Conservation (phyloP, 1,284 basidiomycete species). For the Phellinidium pouzarii region DNA sequence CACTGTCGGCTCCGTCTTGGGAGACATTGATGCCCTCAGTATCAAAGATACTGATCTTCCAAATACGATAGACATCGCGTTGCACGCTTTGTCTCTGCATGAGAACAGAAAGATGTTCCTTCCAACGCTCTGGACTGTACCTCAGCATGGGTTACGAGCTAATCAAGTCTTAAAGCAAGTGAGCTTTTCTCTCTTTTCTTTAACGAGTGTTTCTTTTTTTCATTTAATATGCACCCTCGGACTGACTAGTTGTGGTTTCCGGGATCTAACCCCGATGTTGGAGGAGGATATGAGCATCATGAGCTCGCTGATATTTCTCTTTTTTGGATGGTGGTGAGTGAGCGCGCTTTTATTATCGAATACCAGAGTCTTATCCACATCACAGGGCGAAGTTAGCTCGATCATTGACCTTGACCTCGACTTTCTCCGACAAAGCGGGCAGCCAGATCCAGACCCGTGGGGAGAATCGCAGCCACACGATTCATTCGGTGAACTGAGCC, state of each 20-base stretch:
- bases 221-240: background rate
- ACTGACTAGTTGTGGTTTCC: conserved; percentile 23
- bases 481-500: conserved; percentile 13
- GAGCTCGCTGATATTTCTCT: conserved; percentile 25
- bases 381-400: conserved; percentile 19
- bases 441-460: conserved; percentile 21
- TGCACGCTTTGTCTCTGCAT: conserved; percentile 26
- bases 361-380: background rate
- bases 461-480: conserved; percentile 22
- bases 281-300: conserved; percentile 22
- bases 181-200: background rate
- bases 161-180: conserved; percentile 23
- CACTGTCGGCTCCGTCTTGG: conserved; percentile 25
- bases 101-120: conserved; percentile 26
- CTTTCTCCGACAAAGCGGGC: conserved; percentile 17
- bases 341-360: background rate
- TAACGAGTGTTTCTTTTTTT: background rate
- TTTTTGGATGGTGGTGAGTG: conserved; percentile 25
- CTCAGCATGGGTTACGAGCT: conserved; percentile 3
- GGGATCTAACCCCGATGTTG: conserved; percentile 25
- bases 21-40: conserved; percentile 21
- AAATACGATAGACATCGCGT: conserved; percentile 22
- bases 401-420: conserved; percentile 22
- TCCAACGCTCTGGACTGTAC: conserved; percentile 25
- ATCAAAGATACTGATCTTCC: conserved; percentile 25